A percentile compares a stretch with the other conserved stretches of the same genome.
Evolutionary conservation across 2,329 filamentous ascomycete genomes (phyloP).

Genomic region (Endocalyx cinctus): DNA sequence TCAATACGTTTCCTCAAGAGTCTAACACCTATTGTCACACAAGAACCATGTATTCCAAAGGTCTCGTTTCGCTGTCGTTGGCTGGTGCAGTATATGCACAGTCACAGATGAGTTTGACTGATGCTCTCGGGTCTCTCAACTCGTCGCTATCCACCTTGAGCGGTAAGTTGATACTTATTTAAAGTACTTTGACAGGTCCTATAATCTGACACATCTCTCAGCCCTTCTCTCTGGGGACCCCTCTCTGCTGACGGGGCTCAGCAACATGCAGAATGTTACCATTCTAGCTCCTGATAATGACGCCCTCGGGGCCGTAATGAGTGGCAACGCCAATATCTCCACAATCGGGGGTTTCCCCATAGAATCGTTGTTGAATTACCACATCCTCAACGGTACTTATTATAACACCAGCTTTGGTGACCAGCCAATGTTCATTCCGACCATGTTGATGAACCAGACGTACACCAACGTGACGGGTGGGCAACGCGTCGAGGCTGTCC

Average conservation of each 20-base stretch:
- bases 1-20: too few relatives aligned
- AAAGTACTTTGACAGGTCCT: too few relatives aligned
- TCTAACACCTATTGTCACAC: too few relatives aligned
- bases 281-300: conserved; percentile 53
- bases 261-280: conserved; percentile 43
- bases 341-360: conserved; percentile 18
- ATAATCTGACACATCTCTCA: conserved; percentile 3
- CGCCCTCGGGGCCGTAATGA: conserved; percentile 36
- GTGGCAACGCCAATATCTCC: conserved; percentile 27
- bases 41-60: too few relatives aligned
- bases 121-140: conserved; percentile 15
- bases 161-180: conserved; percentile 5
- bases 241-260: conserved; percentile 8
- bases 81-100: too few relatives aligned
- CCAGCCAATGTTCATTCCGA: conserved; percentile 31
- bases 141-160: conserved; percentile 13
- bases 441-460: conserved; percentile 41
- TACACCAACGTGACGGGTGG: conserved; percentile 57
- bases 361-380: conserved; percentile 49
- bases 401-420: conserved; percentile 22
- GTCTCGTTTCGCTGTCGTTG: too few relatives aligned
- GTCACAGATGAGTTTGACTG: conserved; percentile 9
- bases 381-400: conserved; percentile 52
- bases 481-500: conserved; percentile 48
- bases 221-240: conserved; percentile 15